These are phyloP conservation scores for Globisporangium alternatum DNA, from an alignment of 352 stramenopile species.

Conservation along the genomic window DNA sequence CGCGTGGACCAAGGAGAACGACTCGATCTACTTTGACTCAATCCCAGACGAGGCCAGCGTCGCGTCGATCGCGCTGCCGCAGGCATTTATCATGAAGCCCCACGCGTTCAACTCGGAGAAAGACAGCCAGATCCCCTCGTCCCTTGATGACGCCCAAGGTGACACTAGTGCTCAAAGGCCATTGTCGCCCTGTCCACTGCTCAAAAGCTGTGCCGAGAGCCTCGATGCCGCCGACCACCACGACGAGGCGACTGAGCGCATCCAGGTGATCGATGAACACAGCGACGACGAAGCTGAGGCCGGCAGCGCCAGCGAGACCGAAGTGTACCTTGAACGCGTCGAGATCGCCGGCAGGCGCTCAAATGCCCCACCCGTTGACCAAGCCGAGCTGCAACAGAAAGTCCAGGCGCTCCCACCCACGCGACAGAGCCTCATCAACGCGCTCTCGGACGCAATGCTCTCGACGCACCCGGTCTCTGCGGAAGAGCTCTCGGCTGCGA, in stretches of 20 bases:
- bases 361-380: neutral
- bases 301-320: constrained; percentile 11
- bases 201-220: neutral
- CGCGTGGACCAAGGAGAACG: constrained; percentile 27
- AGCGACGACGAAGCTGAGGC: constrained; percentile 15
- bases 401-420: neutral
- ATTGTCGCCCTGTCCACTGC: neutral
- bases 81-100: constrained; percentile 34
- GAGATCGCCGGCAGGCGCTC: neutral
- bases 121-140: neutral
- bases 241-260: constrained; percentile 5
- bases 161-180: neutral
- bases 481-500: neutral
- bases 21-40: constrained; percentile 28
- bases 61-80: constrained; percentile 15
- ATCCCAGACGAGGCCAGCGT: constrained; percentile 25
- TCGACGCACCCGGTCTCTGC: neutral
- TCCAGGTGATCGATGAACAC: constrained; percentile 17
- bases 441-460: constrained; percentile 15
- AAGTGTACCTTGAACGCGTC: constrained; percentile 13
- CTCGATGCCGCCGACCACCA: neutral
- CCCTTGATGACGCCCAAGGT: neutral
- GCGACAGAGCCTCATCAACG: constrained; percentile 15
- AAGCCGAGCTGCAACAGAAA: neutral
- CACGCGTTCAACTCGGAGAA: constrained; percentile 12